Base-by-base conservation (phyloP, 768 basidiomycete genomes). In the Trametes meyenii region DNA sequence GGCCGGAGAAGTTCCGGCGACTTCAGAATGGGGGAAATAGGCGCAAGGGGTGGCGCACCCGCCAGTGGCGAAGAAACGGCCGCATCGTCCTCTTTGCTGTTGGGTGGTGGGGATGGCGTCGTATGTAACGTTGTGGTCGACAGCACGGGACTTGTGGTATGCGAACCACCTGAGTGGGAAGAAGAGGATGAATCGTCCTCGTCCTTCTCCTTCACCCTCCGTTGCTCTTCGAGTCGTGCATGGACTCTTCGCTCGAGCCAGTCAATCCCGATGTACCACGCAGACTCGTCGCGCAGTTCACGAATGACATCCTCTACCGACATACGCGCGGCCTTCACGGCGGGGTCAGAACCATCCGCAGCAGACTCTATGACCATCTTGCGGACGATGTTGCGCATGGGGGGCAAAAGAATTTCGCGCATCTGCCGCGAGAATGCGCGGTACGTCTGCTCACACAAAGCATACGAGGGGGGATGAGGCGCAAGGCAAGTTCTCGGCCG, bases 241-340 rank as follows among this genome's bases (percentile, higher is more conserved):
- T 84, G 82, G 58, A 75, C 69, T 62, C 78, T 74, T 55, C 79
- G 71, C 69, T 83, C 82, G 5, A 82, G 67, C 87, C 89, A 90
- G 68, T 90, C 87, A 2, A 88, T 78, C 0, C 89, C 89, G 54
- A 90, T 86, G 59, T 84, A 87, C 90, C 90, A 92, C 2, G 86
- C 75, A 26, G 77, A 78, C 38, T 85, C 82, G 62, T 87, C 82
- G 42, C 85, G 76, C 59, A 92, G 62, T 49, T 82, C 79, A 40
- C 67, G 71, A 29, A 87, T 67, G 0, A 92, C 84, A 5, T 89
- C 88, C 63, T 89, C 88, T 0, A 83, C 40, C 0, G 72, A 68
- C 86, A 91, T 86, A 67, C 76, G 76, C 10, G 80, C 72, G 8
- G 83, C 84, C 21, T 78, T 76, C 6, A 84, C 73, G 0, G 82